Conservation (phyloP, 2,329 filamentous ascomycete species). For the Cyphellophora europaea region DNA sequence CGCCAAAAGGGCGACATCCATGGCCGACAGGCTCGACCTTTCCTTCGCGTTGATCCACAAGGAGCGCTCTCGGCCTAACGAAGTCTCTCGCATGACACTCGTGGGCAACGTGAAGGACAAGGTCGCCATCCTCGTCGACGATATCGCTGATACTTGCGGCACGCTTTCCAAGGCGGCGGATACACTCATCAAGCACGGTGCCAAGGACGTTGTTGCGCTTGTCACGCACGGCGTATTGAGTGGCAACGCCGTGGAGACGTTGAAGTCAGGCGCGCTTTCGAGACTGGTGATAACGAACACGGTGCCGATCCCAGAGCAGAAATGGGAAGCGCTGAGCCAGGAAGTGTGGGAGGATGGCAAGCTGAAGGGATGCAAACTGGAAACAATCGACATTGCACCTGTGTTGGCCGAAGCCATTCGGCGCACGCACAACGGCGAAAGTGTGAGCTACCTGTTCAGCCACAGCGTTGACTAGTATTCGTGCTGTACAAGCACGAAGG, state of each 20-base stretch:
- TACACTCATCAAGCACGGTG: slow-evolving; percentile 78
- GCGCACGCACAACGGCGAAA: slow-evolving; percentile 42
- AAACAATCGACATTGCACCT: slow-evolving; percentile 85
- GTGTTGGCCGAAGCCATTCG: slow-evolving; percentile 49
- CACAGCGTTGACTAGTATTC: slow-evolving; percentile 31
- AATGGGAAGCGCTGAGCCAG: slow-evolving; percentile 16
- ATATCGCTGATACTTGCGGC: slow-evolving; percentile 95
- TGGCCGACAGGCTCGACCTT: slow-evolving; percentile 83
- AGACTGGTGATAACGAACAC: slow-evolving; percentile 87
- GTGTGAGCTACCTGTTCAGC: slow-evolving; percentile 42
- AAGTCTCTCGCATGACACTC: slow-evolving; percentile 89
- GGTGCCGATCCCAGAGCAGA: slow-evolving; percentile 60
- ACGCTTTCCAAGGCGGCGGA: slow-evolving; percentile 81
- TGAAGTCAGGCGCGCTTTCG: slow-evolving; percentile 68
- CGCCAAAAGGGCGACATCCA: slow-evolving; percentile 85
- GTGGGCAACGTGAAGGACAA: slow-evolving; percentile 88
- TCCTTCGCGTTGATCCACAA: slow-evolving; percentile 95
- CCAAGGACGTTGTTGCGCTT: slow-evolving; percentile 81
- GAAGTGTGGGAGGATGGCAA: slow-evolving; percentile 35
- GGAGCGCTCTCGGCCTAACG: slow-evolving; percentile 82
- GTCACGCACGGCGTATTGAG: slow-evolving; percentile 90
- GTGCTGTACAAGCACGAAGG: too few relatives aligned
- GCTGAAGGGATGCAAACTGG: slow-evolving; percentile 68
- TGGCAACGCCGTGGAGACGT: slow-evolving; percentile 75
- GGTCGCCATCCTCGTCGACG: slow-evolving; percentile 90